Conservation (phyloP, 2,329 filamentous ascomycete genomes). For the Scolecobasidium constrictum region DNA sequence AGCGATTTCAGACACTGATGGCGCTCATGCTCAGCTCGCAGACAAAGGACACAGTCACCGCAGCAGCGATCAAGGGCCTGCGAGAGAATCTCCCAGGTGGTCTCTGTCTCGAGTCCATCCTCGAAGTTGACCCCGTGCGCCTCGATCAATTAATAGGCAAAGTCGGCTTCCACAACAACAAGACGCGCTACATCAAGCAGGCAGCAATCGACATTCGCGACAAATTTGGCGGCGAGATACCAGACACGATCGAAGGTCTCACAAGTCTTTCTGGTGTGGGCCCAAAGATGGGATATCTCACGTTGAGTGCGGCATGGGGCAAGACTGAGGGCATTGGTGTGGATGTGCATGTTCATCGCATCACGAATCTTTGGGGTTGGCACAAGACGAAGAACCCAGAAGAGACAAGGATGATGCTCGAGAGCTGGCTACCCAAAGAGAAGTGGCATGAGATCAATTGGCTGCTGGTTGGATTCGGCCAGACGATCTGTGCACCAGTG, state of each 20-base stretch:
- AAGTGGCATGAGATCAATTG: conserved; percentile 90
- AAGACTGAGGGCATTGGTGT: conserved; percentile 72
- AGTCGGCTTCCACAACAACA: conserved; percentile 92
- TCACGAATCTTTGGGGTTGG: conserved; percentile 93
- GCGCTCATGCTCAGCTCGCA: conserved; percentile 86
- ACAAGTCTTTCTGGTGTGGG: conserved; percentile 75
- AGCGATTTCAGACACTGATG: conserved; percentile 76
- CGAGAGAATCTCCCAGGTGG: conserved; percentile 59
- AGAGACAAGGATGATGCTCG: conserved; percentile 63
- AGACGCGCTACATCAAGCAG: conserved; percentile 73
- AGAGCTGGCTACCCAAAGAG: conserved; percentile 74
- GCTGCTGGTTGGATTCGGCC: conserved; percentile 77
- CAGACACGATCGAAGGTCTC: conserved; percentile 63
- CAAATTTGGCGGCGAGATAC: conserved; percentile 64
- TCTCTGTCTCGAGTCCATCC: conserved; percentile 66
- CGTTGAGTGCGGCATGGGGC: conserved; percentile 66
- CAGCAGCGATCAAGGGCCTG: conserved; percentile 68
- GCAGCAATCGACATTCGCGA: conserved; percentile 64
- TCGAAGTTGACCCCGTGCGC: conserved; percentile 54
- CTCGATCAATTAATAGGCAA: conserved; percentile 69
- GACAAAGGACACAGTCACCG: conserved; percentile 86
- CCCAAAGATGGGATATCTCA: conserved; percentile 90
- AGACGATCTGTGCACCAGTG: conserved; percentile 74
- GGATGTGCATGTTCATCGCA: conserved; percentile 89
- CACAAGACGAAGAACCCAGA: conserved; percentile 72